These are phyloP conservation scores for Russula lepida DNA, from an alignment of 768 basidiomycete species.

Conservation along the genomic window DNA sequence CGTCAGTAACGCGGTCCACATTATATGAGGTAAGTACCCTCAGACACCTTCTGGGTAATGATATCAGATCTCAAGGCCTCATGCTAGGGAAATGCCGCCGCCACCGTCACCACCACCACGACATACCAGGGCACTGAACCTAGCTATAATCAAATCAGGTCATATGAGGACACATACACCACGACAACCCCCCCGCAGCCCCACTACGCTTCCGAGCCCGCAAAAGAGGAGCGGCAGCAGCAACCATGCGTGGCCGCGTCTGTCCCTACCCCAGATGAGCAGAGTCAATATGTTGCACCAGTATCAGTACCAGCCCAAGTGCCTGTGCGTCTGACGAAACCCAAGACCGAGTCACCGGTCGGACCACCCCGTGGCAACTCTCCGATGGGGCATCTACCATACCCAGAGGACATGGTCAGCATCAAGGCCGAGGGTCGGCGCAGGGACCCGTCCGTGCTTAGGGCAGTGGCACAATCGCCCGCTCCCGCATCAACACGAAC, in stretches of 20 bases:
- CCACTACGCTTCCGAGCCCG: not conserved
- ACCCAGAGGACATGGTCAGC: slow-evolving; percentile 8
- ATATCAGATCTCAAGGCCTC: not conserved
- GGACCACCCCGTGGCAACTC: slow-evolving; percentile 3
- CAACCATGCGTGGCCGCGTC: not conserved
- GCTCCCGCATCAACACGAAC: slow-evolving; percentile 3
- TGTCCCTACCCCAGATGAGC: not conserved
- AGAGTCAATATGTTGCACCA: not conserved
- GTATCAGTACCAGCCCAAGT: not conserved
- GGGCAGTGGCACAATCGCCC: not conserved
- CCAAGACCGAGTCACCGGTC: not conserved
- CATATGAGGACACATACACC: not conserved
- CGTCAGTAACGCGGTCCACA: not conserved
- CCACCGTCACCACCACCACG: not conserved
- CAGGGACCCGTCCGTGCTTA: not conserved
- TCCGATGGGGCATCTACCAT: slow-evolving; percentile 19
- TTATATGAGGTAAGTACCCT: slow-evolving; percentile 18
- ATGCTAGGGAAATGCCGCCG: not conserved
- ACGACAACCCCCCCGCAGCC: not conserved
- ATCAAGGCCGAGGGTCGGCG: not conserved
- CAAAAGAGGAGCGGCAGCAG: not conserved
- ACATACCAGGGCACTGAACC: not conserved
- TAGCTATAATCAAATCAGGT: not conserved
- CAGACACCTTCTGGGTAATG: slow-evolving; percentile 3
- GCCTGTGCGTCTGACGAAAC: not conserved